Evolutionary conservation across 306 rosid genomes (phyloP).

Genomic region (Lathyrus oleraceus): DNA sequence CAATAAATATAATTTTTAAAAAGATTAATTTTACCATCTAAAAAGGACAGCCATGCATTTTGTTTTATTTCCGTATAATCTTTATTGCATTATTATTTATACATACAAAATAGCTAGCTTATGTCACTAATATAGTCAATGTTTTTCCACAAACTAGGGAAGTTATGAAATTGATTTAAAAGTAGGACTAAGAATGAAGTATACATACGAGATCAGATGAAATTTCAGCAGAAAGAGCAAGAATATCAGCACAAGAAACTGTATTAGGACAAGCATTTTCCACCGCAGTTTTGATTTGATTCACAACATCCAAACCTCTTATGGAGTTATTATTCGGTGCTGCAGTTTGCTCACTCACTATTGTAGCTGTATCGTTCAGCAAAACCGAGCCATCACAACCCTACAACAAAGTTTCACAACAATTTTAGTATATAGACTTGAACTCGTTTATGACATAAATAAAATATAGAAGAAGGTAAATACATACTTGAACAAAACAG

Average conservation of each 20-base stretch:
- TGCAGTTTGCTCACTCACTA: conserved; percentile 56
- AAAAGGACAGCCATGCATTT: no score
- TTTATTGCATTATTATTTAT: no score
- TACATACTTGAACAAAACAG: conserved; percentile 50
- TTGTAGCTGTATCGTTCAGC: conserved; percentile 46
- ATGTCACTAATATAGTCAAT: no score
- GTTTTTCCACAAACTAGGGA: no score
- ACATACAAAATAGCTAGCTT: no score
- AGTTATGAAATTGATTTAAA: background rate
- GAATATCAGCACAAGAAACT: conserved; percentile 67
- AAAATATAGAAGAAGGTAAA: background rate
- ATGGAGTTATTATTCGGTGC: conserved; percentile 50
- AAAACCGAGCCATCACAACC: conserved; percentile 67
- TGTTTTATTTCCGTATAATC: no score
- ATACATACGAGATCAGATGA: conserved; percentile 45
- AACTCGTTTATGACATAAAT: background rate
- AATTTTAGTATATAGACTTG: background rate
- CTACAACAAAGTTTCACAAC: conserved; percentile 15
- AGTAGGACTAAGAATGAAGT: background rate
- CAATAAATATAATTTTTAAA: no score
- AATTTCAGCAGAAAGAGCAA: conserved; percentile 51
- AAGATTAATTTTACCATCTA: no score
- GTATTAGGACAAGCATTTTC: conserved; percentile 50
- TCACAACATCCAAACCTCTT: conserved; percentile 58
- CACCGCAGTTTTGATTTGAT: conserved; percentile 48